These are phyloP conservation scores for Fusarium xyrophilum DNA, from an alignment of 2,329 filamentous ascomycete genomes.

Conservation along the genomic window DNA sequence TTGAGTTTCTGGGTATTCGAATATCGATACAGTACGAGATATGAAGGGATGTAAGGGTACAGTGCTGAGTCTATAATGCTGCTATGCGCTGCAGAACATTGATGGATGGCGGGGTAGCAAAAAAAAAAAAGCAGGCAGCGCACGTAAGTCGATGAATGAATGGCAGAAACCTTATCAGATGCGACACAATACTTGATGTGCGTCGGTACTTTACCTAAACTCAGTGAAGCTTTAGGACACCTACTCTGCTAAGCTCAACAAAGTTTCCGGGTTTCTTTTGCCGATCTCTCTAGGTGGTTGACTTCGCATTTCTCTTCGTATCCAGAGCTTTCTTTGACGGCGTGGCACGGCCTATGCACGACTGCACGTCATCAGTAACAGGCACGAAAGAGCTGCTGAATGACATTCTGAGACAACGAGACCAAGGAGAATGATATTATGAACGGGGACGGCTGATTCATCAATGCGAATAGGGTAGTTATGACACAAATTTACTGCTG, in stretches of 20 bases:
- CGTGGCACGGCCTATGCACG: not conserved
- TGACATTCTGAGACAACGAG: slow-evolving; percentile 6
- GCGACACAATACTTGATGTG: not conserved
- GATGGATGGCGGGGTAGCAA: slow-evolving; percentile 12
- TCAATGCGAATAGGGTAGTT: too few species aligned
- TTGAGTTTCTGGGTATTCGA: not conserved
- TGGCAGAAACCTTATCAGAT: not conserved
- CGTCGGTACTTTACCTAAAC: not conserved
- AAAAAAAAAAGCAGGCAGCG: slow-evolving; percentile 20
- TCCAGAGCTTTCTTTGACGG: not conserved
- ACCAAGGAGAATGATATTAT: not conserved
- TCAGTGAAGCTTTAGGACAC: not conserved
- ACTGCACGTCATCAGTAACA: slow-evolving; percentile 22
- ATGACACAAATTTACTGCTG: not conserved
- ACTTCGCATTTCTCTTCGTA: not conserved
- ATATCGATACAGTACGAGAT: not conserved
- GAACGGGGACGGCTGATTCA: too few species aligned
- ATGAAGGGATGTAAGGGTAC: not conserved
- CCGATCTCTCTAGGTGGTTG: too few species aligned
- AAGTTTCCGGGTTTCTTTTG: not conserved
- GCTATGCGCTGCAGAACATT: not conserved
- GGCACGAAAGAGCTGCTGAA: not conserved
- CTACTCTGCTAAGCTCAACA: not conserved
- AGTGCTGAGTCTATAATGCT: slow-evolving; percentile 7
- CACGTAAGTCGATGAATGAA: not conserved